Conservation (phyloP, 2,329 filamentous ascomycete genomes). For the Phoma sp. region DNA sequence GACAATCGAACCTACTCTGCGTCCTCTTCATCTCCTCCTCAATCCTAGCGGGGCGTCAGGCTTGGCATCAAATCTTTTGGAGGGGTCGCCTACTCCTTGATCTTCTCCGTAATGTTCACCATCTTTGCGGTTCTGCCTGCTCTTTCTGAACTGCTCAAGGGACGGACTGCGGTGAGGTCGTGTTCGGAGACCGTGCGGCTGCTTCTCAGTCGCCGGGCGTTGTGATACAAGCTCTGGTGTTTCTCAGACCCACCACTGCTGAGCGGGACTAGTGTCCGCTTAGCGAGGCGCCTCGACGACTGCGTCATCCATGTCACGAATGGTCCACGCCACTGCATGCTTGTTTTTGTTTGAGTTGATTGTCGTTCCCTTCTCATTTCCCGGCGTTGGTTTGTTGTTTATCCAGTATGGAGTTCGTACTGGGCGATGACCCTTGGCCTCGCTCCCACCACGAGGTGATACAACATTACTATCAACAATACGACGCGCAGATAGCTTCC, state of each 20-base stretch:
- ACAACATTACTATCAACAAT: conserved; percentile 49
- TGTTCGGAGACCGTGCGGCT: neutral
- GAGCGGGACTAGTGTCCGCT: conserved; percentile 23
- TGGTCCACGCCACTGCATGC: conserved; percentile 23
- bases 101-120: conserved; percentile 99
- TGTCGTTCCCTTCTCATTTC: conserved; percentile 9
- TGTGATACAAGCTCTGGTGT: conserved; percentile 48
- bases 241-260: conserved; percentile 26
- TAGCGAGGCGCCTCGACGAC: conserved; percentile 32
- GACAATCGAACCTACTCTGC: conserved; percentile 72
- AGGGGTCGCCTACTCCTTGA: conserved; percentile 81
- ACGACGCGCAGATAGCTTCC: conserved; percentile 49
- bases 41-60: conserved; percentile 70
- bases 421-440: conserved; percentile 33
- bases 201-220: conserved; percentile 21
- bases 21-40: conserved; percentile 99
- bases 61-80: conserved; percentile 39
- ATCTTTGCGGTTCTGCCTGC: conserved; percentile 60
- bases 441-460: conserved; percentile 44
- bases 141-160: conserved; percentile 2
- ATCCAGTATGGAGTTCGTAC: conserved; percentile 7
- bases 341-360: conserved; percentile 15
- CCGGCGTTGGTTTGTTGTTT: neutral
- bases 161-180: conserved; percentile 15
- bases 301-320: conserved; percentile 38